phyloP scores from a whole-genome alignment of 2,329 filamentous ascomycete species.

The Neobulgaria alba region DNA sequence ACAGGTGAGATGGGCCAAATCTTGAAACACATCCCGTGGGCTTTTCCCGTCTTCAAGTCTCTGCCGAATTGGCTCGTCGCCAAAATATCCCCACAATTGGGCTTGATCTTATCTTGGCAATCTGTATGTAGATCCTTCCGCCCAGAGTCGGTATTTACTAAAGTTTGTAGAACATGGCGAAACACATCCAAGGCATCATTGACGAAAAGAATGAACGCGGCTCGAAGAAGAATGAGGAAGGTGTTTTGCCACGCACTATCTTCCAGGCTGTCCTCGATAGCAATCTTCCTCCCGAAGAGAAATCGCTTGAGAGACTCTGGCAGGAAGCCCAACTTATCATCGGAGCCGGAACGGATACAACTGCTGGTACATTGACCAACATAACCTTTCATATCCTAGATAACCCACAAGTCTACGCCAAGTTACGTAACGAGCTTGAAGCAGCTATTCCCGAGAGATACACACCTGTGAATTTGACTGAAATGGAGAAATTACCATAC shows the following conservation, averaged over 20 bases:
- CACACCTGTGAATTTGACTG: conserved; percentile 6
- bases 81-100: background rate
- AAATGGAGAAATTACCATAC: conserved; percentile 22
- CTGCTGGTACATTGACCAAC: conserved; percentile 1
- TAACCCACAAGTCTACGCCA: conserved; percentile 12
- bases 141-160: background rate
- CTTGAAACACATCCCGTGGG: conserved; percentile 18
- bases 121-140: background rate
- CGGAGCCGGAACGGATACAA: conserved; percentile 8
- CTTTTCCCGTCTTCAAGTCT: conserved; percentile 5
- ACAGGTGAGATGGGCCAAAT: conserved; percentile 8
- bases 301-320: conserved; percentile 1
- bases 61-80: background rate
- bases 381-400: conserved; percentile 9
- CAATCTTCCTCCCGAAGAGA: conserved; percentile 5
- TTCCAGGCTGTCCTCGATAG: conserved; percentile 7
- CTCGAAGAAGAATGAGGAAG: conserved; percentile 4
- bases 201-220: background rate
- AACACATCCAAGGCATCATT: background rate
- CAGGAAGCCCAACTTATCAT: conserved; percentile 8
- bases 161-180: background rate
- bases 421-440: conserved; percentile 12
- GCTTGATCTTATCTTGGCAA: background rate
- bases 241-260: conserved; percentile 7
- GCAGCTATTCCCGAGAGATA: conserved; percentile 4